phyloP scores from a whole-genome alignment of 805 yeast genomes.

The Pichia californica region DNA sequence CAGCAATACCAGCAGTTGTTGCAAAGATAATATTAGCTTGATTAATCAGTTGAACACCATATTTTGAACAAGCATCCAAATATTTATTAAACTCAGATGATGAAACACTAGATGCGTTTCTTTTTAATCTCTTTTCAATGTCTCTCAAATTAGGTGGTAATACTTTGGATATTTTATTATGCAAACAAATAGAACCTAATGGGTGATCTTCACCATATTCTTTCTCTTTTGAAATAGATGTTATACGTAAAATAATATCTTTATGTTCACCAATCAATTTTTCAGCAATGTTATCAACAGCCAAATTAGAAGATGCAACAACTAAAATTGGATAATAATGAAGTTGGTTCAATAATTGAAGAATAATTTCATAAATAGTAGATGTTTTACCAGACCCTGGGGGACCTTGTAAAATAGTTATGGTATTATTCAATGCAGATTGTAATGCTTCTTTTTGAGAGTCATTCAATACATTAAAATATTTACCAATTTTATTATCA shows the following conservation, averaged over 20 bases:
- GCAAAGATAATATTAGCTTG: constrained; percentile 69
- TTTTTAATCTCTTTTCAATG: constrained; percentile 36
- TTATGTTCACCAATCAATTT: constrained; percentile 47
- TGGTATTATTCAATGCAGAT: constrained; percentile 57
- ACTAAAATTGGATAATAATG: constrained; percentile 59
- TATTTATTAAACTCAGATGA: constrained; percentile 46
- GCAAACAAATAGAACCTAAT: constrained; percentile 54
- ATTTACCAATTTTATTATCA: constrained; percentile 45
- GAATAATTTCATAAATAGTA: constrained; percentile 73
- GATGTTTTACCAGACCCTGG: constrained; percentile 83
- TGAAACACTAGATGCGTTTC: constrained; percentile 33
- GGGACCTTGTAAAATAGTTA: constrained; percentile 65
- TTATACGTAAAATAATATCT: constrained; percentile 49
- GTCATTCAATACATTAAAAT: constrained; percentile 49
- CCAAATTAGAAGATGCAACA: constrained; percentile 71
- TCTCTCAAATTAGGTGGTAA: constrained; percentile 41
- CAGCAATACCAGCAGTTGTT: constrained; percentile 69
- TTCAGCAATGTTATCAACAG: constrained; percentile 72
- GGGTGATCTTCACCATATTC: constrained; percentile 54
- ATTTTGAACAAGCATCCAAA: constrained; percentile 27
- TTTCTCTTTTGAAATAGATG: constrained; percentile 52
- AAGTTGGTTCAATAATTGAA: constrained; percentile 60
- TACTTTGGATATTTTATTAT: constrained; percentile 48
- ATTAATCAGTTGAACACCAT: constrained; percentile 36
- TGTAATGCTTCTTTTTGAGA: constrained; percentile 73